A percentile compares a stretch with the other conserved stretches of the same genome.
These are phyloP conservation scores for Fusarium robinianum DNA, from an alignment of 2,329 filamentous ascomycete genomes.

Conservation along the genomic window DNA sequence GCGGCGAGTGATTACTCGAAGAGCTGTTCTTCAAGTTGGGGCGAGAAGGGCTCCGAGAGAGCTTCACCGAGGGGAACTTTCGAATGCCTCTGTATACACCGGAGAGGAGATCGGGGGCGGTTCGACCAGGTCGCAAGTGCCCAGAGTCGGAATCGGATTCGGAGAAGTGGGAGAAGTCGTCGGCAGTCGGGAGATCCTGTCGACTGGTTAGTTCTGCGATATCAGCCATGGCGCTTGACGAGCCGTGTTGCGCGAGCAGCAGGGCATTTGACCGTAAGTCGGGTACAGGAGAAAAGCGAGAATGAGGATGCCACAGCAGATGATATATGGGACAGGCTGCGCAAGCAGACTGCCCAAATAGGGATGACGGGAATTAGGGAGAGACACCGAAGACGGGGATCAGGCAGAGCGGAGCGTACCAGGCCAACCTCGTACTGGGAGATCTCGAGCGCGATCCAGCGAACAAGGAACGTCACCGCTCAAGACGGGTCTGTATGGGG, in stretches of 20 bases:
- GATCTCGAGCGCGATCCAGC: slow-evolving; percentile 36
- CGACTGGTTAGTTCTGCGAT: slow-evolving; percentile 39
- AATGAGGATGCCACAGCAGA: slow-evolving; percentile 7
- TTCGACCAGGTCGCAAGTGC: slow-evolving; percentile 36
- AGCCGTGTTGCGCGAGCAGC: slow-evolving; percentile 13
- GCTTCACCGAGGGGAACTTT: slow-evolving; percentile 50
- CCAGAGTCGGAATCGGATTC: slow-evolving; percentile 52
- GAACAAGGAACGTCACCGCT: slow-evolving; percentile 34
- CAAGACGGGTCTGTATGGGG: slow-evolving; percentile 34
- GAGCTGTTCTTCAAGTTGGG: slow-evolving; percentile 43
- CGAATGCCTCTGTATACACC: slow-evolving; percentile 58
- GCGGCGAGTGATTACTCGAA: slow-evolving; percentile 20
- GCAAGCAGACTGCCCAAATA: slow-evolving; percentile 25
- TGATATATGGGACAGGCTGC: slow-evolving; percentile 15
- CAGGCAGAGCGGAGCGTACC: slow-evolving; percentile 19
- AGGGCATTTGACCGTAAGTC: slow-evolving; percentile 20
- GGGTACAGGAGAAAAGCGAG: slow-evolving; percentile 8
- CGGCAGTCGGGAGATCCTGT: slow-evolving; percentile 35
- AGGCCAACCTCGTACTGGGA: slow-evolving; percentile 28
- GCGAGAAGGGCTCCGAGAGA: slow-evolving; percentile 51
- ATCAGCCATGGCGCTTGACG: slow-evolving; percentile 35
- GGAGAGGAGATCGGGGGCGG: slow-evolving; percentile 53
- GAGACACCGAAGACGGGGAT: slow-evolving; percentile 17
- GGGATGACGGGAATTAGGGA: slow-evolving; percentile 12
- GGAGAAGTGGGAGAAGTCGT: slow-evolving; percentile 47